phyloP scores from a whole-genome alignment of 83 land plant species.

The Thuja plicata region DNA sequence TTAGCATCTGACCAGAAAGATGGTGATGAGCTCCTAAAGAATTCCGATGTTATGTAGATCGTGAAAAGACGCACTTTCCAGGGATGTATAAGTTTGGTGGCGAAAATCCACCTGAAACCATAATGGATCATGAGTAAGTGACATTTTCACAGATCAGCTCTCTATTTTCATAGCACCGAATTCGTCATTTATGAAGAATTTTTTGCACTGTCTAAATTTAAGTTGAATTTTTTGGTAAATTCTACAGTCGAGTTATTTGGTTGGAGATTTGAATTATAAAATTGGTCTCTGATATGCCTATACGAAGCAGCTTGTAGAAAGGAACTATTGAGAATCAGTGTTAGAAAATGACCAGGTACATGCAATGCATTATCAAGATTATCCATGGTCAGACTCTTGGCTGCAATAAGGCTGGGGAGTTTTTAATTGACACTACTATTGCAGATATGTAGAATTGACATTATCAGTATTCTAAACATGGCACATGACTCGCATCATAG shows the following conservation, averaged over 20 bases:
- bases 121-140: constrained; percentile 89
- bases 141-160: neutral
- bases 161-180: neutral
- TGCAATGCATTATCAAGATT: neutral
- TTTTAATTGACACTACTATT: neutral
- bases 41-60: constrained; percentile 83
- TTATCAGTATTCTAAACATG: neutral
- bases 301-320: constrained; percentile 72
- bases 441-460: neutral
- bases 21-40: constrained; percentile 82
- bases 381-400: neutral
- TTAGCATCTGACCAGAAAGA: constrained; percentile 88
- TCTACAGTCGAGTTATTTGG: constrained; percentile 91
- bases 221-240: neutral
- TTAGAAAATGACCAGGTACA: constrained; percentile 82
- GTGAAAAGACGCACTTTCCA: constrained; percentile 75
- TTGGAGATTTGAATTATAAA: constrained; percentile 94
- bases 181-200: neutral
- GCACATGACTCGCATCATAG: constrained; percentile 29
- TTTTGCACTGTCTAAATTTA: neutral
- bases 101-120: constrained; percentile 68
- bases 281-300: constrained; percentile 71
- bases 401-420: neutral
- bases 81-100: constrained; percentile 39
- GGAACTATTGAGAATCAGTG: constrained; percentile 81